These are phyloP conservation scores for Eucalyptus coolabah DNA, from an alignment of 345 rosid genomes.

Conservation along the genomic window DNA sequence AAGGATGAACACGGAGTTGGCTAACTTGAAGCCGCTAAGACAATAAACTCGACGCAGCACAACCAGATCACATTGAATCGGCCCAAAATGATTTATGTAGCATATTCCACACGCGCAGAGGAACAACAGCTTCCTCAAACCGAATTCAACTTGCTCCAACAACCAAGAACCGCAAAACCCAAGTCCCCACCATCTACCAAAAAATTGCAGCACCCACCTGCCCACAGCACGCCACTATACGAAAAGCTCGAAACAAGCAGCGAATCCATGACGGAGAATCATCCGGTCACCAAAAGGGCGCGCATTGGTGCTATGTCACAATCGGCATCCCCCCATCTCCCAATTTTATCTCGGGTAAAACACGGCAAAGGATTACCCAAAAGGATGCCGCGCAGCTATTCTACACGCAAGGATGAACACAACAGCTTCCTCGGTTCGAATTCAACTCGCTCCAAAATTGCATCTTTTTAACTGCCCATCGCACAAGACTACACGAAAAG, in stretches of 20 bases:
- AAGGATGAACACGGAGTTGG: not conserved
- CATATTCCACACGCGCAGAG: not conserved
- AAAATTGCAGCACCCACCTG: too few species aligned
- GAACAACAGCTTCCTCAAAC: not conserved
- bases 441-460: too few species aligned
- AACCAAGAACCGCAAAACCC: not conserved
- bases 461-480: not conserved
- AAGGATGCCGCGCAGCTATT: rapidly evolving
- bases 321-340: not conserved
- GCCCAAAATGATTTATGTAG: not conserved
- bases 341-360: not conserved
- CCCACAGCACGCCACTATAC: too few species aligned
- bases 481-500: not conserved
- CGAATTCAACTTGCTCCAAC: not conserved
- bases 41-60: not conserved
- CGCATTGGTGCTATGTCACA: not conserved
- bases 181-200: not conserved
- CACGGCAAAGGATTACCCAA: not conserved
- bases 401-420: too few species aligned
- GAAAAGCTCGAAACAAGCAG: not conserved
- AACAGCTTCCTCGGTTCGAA: too few species aligned
- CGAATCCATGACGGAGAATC: not conserved
- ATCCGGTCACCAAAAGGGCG: not conserved
- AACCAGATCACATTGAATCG: not conserved
- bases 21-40: not conserved